Base-by-base conservation (phyloP, 2,329 filamentous ascomycete genomes). In the Hirsutella rhossiliensis region DNA sequence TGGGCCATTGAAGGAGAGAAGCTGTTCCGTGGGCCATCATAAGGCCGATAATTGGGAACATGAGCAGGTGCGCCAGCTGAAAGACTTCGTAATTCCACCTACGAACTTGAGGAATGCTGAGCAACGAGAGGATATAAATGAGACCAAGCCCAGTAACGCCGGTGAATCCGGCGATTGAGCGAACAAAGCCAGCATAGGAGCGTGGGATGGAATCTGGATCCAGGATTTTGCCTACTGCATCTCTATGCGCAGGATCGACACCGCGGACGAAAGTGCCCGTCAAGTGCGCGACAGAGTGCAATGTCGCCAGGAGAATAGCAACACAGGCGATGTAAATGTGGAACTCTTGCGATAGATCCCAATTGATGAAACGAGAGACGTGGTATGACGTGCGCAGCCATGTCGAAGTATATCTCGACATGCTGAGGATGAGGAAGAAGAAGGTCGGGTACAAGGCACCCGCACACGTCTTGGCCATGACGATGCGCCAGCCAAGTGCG, bases 381-480 rank as follows among this genome's bases (percentile, higher is more conserved):
- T 65, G 61, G 48, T 72, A 73, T 11, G 64, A 73, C n/a, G 67
- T 59, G 15, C 73, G 64, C 34, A 75, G 54, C 43, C 67, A 69
- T 0, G 74, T 78, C 2, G 73, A 68, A 18, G 75, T 65, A 58
- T 73, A 75, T 27, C 75, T 61, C 13, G 71, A 75, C 74, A 78
- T 78, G 51, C 71, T 75, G 5, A 78, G 58, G 7, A 78, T 62
- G 45, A 78, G 61, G 50, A 78, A 76, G 58, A 77, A 77, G 45
- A 78, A 66, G 1, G 73, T 76, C 17, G 73, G 73, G 41, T 76
- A 78, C 1, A 78, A 51, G 0, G 70, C 67, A 4, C 75, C 75
- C 11, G 74, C 73, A 38, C 62, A 69, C 0, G 70, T 68, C 56
- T 78, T 78, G 4, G 74, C 69, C 41, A 78, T 53, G 4, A 75